Conservation (phyloP, 148 eudicot species). For the Pharnaceum exiguum region DNA sequence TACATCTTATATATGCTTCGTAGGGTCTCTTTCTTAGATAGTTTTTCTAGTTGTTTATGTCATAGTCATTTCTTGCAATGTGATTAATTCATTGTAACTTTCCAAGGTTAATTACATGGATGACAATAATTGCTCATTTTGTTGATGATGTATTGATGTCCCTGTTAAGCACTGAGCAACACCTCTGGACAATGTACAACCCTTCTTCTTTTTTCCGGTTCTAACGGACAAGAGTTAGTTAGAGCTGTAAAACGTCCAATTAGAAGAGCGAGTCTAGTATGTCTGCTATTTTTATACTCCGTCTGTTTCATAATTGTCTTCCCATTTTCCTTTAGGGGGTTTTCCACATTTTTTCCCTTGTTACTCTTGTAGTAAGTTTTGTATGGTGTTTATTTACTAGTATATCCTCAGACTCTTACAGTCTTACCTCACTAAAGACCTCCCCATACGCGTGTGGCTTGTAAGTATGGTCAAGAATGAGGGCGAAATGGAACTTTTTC, state of each 20-base stretch:
- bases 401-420: no score
- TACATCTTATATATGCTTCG: not conserved
- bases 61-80: conserved; percentile 4
- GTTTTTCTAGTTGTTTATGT: conserved; percentile 8
- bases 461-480: no score
- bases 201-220: conserved; percentile 9
- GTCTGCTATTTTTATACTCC: no score
- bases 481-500: no score
- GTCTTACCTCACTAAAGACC: no score
- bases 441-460: no score
- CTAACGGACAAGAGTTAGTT: not conserved
- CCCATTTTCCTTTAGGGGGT: no score
- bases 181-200: conserved; percentile 4
- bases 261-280: not conserved
- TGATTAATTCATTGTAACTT: conserved; percentile 18
- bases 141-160: not conserved
- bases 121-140: conserved; percentile 14
- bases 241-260: not conserved
- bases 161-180: conserved; percentile 12
- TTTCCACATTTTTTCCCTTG: no score
- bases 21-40: not conserved
- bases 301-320: not conserved
- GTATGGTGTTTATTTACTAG: no score
- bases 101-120: not conserved
- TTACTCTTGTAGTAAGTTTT: no score